Base-by-base conservation (phyloP, 139 green algal genomes). In the Coccomyxa sp. region DNA sequence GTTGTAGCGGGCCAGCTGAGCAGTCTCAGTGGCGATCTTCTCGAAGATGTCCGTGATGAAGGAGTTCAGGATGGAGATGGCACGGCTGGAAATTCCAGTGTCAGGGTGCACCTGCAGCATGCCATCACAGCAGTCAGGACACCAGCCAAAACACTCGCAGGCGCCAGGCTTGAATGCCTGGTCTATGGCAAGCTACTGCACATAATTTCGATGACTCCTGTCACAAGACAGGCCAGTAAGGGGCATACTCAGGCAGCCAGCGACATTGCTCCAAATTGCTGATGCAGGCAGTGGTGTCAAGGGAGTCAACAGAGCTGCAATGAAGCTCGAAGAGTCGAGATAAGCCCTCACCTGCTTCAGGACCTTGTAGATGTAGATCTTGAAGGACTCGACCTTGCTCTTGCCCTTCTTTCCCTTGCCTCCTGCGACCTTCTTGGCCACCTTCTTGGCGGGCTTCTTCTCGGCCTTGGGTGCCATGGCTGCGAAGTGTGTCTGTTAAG, bases 41-140 rank as follows among this genome's bases (percentile, higher is more conserved):
- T 97, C 93, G 80, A 97, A 97, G 74, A 91, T 93, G 79, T 91
- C 89, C 29, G 70, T 78, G 75, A 90, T 90, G 90, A 98, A 98
- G 7, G 93, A 97, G 94, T 98, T 98, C 88, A 98, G 94, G 91
- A 98, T 98, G 75, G 86, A 94, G 92, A 98, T 98, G 72, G 95
- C 95, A 93, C 98, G 98, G 85, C 86, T 94, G 86, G 86, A 94
- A 84, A 99, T 97, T 77, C 95, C 95, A 74, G 95, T 98, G 88
- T 99, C 95, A 64, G 95, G 94, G 92, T 98, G 95, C 82, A 98
- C 94, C 54, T 81, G 77, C 41, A 55, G 41, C 16, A 69, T n/a
- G 22, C 14, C 8, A n/a, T 36, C 27, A 72, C 24, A 14, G 27
- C 64, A 72, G 64, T 16, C n/a, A n/a, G n/a, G n/a, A 24, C 64